These are phyloP conservation scores for Tetraselmis chui DNA, from an alignment of 139 green algal genomes.

Conservation along the genomic window DNA sequence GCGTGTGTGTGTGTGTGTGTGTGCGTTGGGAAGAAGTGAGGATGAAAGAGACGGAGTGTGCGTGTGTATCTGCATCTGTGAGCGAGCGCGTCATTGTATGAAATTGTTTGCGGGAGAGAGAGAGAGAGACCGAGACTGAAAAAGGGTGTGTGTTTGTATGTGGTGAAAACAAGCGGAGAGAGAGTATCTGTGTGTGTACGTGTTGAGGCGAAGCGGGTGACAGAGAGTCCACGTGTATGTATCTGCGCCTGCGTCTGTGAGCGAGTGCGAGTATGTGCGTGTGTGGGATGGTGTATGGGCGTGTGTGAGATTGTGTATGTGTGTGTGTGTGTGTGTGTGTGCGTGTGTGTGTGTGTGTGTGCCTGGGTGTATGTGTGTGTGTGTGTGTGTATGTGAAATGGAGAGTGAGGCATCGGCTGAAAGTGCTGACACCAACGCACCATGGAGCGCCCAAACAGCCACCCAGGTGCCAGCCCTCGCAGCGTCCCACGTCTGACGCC, in stretches of 20 bases:
- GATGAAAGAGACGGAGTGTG: no score
- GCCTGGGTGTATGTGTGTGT: not conserved
- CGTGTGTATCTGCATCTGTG: no score
- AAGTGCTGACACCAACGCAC: not conserved
- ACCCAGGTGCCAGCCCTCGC: not conserved
- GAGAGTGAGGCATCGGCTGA: not conserved
- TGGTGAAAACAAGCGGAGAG: no score
- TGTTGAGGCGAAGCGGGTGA: no score
- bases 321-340: not conserved
- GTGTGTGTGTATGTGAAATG: not conserved
- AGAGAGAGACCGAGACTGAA: no score
- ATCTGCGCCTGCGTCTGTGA: not conserved
- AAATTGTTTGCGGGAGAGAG: not conserved
- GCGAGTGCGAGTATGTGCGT: no score
- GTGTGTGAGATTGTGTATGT: not conserved
- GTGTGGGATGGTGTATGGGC: no score
- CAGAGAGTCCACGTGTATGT: no score
- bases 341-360: not conserved
- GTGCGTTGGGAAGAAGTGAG: no score
- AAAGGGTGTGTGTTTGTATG: no score
- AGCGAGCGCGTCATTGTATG: not conserved
- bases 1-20: not conserved
- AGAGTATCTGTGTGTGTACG: no score
- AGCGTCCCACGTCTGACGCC: not conserved
- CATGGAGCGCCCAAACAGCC: not conserved